These are phyloP conservation scores for Brasenia schreberi DNA, from an alignment of 164 flowering plant species.

Conservation along the genomic window DNA sequence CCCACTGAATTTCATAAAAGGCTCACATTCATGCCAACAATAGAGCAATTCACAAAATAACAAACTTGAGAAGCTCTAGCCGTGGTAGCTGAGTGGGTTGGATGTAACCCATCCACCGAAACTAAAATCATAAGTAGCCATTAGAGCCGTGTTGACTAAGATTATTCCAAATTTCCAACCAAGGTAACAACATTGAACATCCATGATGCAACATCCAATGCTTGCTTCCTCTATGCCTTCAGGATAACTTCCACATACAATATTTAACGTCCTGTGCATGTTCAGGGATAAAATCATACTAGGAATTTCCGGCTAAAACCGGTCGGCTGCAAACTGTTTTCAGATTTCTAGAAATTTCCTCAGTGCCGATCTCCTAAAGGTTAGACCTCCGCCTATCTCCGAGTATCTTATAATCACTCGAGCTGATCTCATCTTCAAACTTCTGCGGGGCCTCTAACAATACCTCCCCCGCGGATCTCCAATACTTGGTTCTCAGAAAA, in stretches of 20 bases:
- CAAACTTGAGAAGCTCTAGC: too few relatives aligned
- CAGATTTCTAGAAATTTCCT: background rate
- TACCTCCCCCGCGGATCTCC: too few relatives aligned
- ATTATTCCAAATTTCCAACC: slow-evolving; percentile 35
- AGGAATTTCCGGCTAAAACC: background rate
- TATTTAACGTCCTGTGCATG: background rate
- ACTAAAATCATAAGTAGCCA: slow-evolving; percentile 35
- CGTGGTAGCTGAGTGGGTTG: too few relatives aligned
- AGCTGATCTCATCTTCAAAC: too few relatives aligned
- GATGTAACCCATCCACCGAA: too few relatives aligned
- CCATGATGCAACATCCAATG: slow-evolving; percentile 30
- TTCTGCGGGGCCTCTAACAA: too few relatives aligned
- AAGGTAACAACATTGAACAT: slow-evolving; percentile 36
- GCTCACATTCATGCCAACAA: too few relatives aligned
- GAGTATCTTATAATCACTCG: background rate
- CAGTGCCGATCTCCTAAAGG: too few relatives aligned
- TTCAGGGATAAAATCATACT: background rate
- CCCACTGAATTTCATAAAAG: too few relatives aligned
- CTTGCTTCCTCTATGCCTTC: slow-evolving; percentile 22
- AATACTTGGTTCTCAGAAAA: too few relatives aligned
- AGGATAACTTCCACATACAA: background rate
- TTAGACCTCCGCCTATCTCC: too few relatives aligned
- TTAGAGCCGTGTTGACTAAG: slow-evolving; percentile 31
- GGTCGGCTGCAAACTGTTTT: background rate
- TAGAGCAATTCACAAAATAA: too few relatives aligned